Percentiles rank a stretch among this genome's conserved stretches.
Evolutionary conservation across 805 yeast species (phyloP).

Genomic region (Debaryomyces hansenii): DNA sequence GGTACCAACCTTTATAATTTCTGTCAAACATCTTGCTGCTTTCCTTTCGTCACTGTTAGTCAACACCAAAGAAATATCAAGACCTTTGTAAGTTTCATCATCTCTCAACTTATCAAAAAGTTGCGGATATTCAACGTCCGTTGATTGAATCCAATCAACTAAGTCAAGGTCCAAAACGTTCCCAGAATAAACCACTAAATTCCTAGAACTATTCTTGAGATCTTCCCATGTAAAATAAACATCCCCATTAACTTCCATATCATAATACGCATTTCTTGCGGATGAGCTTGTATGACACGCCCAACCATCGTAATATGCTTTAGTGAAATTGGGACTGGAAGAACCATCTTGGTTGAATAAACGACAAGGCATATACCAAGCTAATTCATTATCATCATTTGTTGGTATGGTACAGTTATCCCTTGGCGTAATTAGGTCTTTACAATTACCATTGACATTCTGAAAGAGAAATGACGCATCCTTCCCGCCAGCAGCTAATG

Average conservation of each 20-base stretch:
- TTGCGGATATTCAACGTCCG: conserved; percentile 70
- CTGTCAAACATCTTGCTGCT: conserved; percentile 79
- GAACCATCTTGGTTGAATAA: conserved; percentile 70
- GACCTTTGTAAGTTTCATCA: conserved; percentile 61
- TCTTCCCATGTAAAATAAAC: conserved; percentile 92
- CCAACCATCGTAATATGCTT: conserved; percentile 74
- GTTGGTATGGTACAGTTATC: conserved; percentile 70
- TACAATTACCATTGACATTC: conserved; percentile 90
- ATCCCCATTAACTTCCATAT: conserved; percentile 61
- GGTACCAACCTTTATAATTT: conserved; percentile 84
- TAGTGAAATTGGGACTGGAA: conserved; percentile 60
- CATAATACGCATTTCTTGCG: conserved; percentile 71
- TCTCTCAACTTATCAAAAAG: conserved; percentile 64
- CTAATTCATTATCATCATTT: conserved; percentile 54
- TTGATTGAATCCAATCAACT: conserved; percentile 69
- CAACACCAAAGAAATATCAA: conserved; percentile 75
- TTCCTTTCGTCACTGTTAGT: conserved; percentile 65
- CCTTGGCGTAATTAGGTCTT: conserved; percentile 69
- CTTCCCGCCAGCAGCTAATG: conserved; percentile 81
- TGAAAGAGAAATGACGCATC: conserved; percentile 86
- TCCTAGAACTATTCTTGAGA: conserved; percentile 64
- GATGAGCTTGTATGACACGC: conserved; percentile 80
- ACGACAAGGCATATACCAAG: conserved; percentile 97
- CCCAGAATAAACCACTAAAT: conserved; percentile 86
- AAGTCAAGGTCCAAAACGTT: conserved; percentile 79